Conservation (phyloP, 1,284 basidiomycete species). For the Pseudozyma sp. region DNA sequence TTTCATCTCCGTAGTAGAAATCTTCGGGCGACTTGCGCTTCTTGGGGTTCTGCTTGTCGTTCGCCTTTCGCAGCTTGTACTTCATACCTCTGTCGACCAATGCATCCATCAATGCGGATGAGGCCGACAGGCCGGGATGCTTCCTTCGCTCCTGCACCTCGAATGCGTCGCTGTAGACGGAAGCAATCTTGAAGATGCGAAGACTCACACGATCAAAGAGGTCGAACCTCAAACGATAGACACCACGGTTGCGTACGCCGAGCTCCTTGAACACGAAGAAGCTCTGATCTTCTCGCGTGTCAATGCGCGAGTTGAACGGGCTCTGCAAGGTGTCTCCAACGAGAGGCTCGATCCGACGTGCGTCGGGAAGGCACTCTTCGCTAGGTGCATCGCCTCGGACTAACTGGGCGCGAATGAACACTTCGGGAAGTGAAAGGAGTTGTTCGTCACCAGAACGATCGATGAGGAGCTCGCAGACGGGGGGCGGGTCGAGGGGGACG, state of each 20-base stretch:
- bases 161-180: constrained; percentile 44
- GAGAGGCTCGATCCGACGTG: constrained; percentile 29
- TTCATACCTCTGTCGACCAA: constrained; percentile 47
- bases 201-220: constrained; percentile 42
- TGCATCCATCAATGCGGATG: constrained; percentile 37
- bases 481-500: constrained; percentile 46
- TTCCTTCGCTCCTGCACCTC: constrained; percentile 44
- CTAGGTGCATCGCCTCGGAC: constrained; percentile 23
- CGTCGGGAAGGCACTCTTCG: constrained; percentile 40
- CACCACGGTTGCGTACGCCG: constrained; percentile 44
- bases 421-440: constrained; percentile 43
- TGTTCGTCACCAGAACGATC: constrained; percentile 46
- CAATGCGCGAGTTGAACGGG: constrained; percentile 47
- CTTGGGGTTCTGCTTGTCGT: constrained; percentile 30
- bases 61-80: constrained; percentile 45
- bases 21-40: constrained; percentile 46
- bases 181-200: constrained; percentile 34
- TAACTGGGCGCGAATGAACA: constrained; percentile 43
- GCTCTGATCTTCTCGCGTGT: constrained; percentile 44
- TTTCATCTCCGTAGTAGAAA: constrained; percentile 35
- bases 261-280: constrained; percentile 61
- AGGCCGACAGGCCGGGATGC: constrained; percentile 34
- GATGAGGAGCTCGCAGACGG: constrained; percentile 52
- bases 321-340: constrained; percentile 44
- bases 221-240: constrained; percentile 55